phyloP scores from a whole-genome alignment of 2,329 filamentous ascomycete species.

The Hypoxylon sp. region DNA sequence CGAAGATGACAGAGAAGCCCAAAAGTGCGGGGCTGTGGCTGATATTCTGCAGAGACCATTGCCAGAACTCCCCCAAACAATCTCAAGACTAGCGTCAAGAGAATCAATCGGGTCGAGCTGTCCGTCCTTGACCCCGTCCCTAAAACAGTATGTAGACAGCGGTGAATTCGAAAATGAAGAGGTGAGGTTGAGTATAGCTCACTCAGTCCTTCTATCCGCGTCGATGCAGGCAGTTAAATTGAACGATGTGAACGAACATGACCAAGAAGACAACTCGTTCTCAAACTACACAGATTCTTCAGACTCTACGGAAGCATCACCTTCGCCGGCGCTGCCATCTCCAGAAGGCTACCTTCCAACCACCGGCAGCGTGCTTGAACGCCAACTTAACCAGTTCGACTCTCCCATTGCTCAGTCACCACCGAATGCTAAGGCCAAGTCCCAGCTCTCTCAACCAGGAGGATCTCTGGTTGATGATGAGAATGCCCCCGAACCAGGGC shows the following conservation, averaged over 20 bases:
- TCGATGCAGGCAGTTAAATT: conserved; percentile 52
- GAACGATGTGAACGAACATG: conserved; percentile 27
- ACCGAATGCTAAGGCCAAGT: conserved; percentile 24
- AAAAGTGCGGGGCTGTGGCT: conserved; percentile 8
- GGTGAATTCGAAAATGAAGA: conserved; percentile 55
- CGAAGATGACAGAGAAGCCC: conserved; percentile 17
- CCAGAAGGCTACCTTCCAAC: conserved; percentile 52
- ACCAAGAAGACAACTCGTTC: conserved; percentile 45
- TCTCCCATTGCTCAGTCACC: conserved; percentile 45
- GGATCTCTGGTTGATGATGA: conserved; percentile 14
- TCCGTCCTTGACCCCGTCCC: conserved; percentile 54
- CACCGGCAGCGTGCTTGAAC: conserved; percentile 53
- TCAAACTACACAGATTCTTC: conserved; percentile 54
- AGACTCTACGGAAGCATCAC: conserved; percentile 46
- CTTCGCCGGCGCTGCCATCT: conserved; percentile 49
- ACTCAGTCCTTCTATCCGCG: conserved; percentile 49
- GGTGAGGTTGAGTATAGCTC: conserved; percentile 50
- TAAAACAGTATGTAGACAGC: conserved; percentile 53
- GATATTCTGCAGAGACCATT: conserved; percentile 50
- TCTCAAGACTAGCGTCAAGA: conserved; percentile 48
- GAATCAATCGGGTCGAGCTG: conserved; percentile 53
- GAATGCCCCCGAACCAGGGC: conserved; percentile 19
- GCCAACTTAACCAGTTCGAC: conserved; percentile 51
- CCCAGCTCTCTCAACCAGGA: conserved; percentile 33
- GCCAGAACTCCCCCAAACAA: conserved; percentile 49